A percentile compares a stretch with the other conserved stretches of the same genome.
These are phyloP conservation scores for Heliosperma pusillum DNA, from an alignment of 148 eudicot species.

Conservation along the genomic window DNA sequence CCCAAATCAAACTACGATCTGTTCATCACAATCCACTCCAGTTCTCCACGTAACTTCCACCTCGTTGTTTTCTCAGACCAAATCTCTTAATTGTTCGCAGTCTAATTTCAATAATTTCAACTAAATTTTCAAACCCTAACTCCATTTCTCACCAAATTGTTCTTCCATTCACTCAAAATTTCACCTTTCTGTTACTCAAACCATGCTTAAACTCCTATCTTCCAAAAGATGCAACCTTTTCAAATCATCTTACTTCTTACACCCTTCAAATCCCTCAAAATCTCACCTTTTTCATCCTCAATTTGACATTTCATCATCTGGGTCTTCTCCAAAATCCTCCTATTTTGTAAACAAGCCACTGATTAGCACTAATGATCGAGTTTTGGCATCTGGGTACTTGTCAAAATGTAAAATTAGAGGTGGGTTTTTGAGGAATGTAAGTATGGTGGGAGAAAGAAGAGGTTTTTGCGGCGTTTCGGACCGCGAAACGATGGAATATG, in stretches of 20 bases:
- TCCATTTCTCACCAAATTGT: background rate
- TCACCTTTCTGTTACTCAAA: background rate
- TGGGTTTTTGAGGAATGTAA: conserved; percentile 27
- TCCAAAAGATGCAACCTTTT: conserved; percentile 23
- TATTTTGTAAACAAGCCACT: background rate
- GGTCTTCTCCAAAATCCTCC: conserved; percentile 19
- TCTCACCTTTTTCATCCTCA: background rate
- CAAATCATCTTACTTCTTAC: conserved; percentile 17
- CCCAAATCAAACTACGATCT: too few species aligned
- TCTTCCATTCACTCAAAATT: background rate
- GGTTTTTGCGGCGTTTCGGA: conserved; percentile 34
- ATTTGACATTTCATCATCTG: conserved; percentile 23
- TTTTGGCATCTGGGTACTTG: conserved; percentile 36
- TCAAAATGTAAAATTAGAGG: conserved; percentile 19
- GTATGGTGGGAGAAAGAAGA: conserved; percentile 29
- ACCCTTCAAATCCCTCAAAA: too few species aligned
- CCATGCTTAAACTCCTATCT: conserved; percentile 30
- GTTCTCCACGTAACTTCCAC: conserved; percentile 16
- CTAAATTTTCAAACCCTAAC: background rate
- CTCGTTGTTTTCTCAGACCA: background rate
- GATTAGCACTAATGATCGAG: background rate
- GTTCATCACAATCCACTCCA: background rate
- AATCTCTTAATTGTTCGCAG: background rate
- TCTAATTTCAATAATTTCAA: too few species aligned
- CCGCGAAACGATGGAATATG: conserved; percentile 71